A percentile compares a stretch with the other conserved stretches of the same genome.
Evolutionary conservation across 2,329 filamentous ascomycete genomes (phyloP).

Genomic region (Trichophyton benhamiae): DNA sequence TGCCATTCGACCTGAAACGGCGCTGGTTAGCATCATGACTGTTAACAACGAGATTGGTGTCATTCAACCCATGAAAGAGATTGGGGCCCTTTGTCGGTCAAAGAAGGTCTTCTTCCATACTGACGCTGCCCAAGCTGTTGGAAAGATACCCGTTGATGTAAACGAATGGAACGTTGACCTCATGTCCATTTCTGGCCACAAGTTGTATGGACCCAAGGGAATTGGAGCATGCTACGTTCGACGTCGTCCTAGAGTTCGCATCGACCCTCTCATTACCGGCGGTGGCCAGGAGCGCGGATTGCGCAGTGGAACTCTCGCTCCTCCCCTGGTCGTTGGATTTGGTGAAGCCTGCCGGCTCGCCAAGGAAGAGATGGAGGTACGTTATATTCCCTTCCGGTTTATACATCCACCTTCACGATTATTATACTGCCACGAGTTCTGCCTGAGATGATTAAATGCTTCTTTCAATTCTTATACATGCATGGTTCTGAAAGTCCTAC

Average conservation of each 20-base stretch:
- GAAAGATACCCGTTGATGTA: constrained; percentile 92
- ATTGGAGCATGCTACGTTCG: constrained; percentile 94
- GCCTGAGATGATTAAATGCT: constrained; percentile 63
- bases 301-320: constrained; percentile 84
- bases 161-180: constrained; percentile 97
- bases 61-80: constrained; percentile 90
- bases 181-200: constrained; percentile 98
- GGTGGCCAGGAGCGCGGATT: constrained; percentile 93
- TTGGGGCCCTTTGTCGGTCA: constrained; percentile 77
- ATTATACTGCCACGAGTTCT: constrained; percentile 10
- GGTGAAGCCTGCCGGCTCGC: constrained; percentile 92
- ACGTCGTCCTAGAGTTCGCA: constrained; percentile 77
- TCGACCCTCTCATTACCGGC: constrained; percentile 91
- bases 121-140: constrained; percentile 92
- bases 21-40: constrained; percentile 91
- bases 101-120: constrained; percentile 98
- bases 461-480: constrained; percentile 58
- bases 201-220: constrained; percentile 96
- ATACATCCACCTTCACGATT: not conserved
- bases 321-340: constrained; percentile 79
- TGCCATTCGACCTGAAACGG: constrained; percentile 82
- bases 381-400: constrained; percentile 24
- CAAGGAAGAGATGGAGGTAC: constrained; percentile 78
- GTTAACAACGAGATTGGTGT: constrained; percentile 99
- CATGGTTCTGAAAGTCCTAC: constrained; percentile 62